Base-by-base conservation (phyloP, 2,329 filamentous ascomycete species). In the Diaporthe capsici region DNA sequence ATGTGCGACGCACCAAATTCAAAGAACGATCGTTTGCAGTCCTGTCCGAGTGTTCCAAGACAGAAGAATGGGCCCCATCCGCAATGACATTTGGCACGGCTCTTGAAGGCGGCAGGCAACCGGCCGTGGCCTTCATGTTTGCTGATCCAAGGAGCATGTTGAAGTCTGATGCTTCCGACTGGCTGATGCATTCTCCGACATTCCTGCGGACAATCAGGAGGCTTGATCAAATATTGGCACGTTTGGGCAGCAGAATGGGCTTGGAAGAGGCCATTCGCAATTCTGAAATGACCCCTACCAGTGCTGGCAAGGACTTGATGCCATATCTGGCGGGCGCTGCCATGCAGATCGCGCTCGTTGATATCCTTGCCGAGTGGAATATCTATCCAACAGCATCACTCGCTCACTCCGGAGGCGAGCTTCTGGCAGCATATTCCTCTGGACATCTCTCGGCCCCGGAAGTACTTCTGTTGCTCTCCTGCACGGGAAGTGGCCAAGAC, bases 21-120 rank as follows among this genome's bases (percentile, higher is more conserved):
- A 37, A 31, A 37, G 55, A 58, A 37, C 28, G 55, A 31, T 9
- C 55, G 1, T 58, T 58, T 34, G 20, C 20, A 1, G 31, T 58
- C 2, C 10, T n/a, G 1, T 58, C 55, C 2, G 55, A 37, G 1
- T 1, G 12, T 1, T 58, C 55, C 0, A 58, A 34, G 2, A 0
- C 17, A 2, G 31, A n/a, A 2, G 17, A 34, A n/a, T 58, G 55
- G 55, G 31, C 9, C 20, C 55, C 55, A 12, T 34, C 28, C 1
- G 2, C 31, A 12, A 58, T 17, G 31, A 37, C 17, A 58, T 37
- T 58, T 20, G 55, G 55, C 20, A 58, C 28, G 22, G 55, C 20
- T 7, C 20, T 20, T 2, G 22, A 34, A 20, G 55, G 22, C 3
- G 53, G 31, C 17, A 58, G 55, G 10, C 17, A 34, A 3, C 55